Evolutionary conservation across 108 stramenopile species (phyloP).

Genomic region (Nitzschia inconspicua): DNA sequence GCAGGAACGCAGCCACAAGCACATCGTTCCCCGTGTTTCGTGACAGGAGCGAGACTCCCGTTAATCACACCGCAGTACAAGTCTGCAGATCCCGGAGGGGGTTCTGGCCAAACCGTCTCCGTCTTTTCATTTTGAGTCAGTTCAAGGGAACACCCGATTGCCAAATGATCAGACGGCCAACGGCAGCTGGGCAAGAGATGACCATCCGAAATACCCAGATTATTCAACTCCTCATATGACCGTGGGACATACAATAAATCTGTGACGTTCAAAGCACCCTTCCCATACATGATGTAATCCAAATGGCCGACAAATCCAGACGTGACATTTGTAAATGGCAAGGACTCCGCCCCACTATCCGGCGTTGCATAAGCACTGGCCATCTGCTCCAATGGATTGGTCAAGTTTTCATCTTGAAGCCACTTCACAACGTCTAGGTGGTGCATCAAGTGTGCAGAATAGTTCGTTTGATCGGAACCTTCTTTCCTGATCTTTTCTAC

Average conservation of each 20-base stretch:
- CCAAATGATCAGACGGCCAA: slow-evolving; percentile 88
- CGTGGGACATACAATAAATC: slow-evolving; percentile 56
- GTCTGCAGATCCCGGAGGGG: background rate
- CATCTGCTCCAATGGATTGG: slow-evolving; percentile 51
- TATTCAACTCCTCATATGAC: slow-evolving; percentile 52
- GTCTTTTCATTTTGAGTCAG: background rate
- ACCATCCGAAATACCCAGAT: slow-evolving; percentile 34
- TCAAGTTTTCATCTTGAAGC: slow-evolving; percentile 61
- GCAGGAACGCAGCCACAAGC: slow-evolving; percentile 73
- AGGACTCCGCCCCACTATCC: slow-evolving; percentile 24
- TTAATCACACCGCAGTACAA: slow-evolving; percentile 9
- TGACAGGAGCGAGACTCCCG: background rate
- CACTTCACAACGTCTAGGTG: slow-evolving; percentile 59
- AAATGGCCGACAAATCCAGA: slow-evolving; percentile 71
- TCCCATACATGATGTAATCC: slow-evolving; percentile 72
- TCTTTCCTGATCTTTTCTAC: slow-evolving; percentile 34
- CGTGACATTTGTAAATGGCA: slow-evolving; percentile 85
- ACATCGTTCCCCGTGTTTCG: slow-evolving; percentile 32
- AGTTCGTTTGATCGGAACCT: background rate
- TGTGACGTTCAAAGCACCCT: slow-evolving; percentile 30
- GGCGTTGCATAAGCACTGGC: slow-evolving; percentile 56
- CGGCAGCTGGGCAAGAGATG: slow-evolving; percentile 73
- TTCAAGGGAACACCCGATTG: slow-evolving; percentile 64
- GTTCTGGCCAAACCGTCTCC: background rate
- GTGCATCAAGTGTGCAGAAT: background rate